These are phyloP conservation scores for Cystobasidium ongulense DNA, from an alignment of 768 basidiomycete species.

Conservation along the genomic window DNA sequence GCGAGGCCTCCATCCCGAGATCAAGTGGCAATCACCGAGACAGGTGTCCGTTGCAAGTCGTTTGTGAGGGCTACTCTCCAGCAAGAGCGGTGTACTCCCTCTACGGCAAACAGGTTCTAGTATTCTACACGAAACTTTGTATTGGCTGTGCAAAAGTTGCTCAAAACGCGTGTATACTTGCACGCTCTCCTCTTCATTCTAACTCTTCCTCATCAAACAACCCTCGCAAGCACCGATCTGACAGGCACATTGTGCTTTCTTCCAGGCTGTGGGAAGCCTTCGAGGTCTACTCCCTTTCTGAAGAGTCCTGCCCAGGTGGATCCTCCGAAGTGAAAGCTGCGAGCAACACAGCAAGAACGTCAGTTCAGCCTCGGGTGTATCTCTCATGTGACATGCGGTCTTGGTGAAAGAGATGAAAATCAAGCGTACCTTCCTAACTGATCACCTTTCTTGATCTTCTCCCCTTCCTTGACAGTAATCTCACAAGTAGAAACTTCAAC, in stretches of 20 bases:
- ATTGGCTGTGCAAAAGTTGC: too few relatives aligned
- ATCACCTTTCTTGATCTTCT: constrained; percentile 53
- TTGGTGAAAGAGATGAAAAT: background rate
- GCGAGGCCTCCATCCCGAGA: too few relatives aligned
- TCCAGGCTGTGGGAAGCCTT: constrained; percentile 43
- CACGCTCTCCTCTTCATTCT: background rate
- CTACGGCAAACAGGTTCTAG: too few relatives aligned
- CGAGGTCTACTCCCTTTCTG: constrained; percentile 46
- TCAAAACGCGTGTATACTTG: too few relatives aligned
- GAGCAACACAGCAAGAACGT: background rate
- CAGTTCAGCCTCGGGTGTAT: background rate
- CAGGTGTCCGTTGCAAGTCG: too few relatives aligned
- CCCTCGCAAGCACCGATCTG: constrained; percentile 20
- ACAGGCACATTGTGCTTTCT: constrained; percentile 45
- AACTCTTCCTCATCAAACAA: constrained; percentile 2
- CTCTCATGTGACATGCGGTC: background rate
- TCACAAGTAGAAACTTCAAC: constrained; percentile 59
- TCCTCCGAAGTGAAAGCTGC: constrained; percentile 57
- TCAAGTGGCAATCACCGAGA: too few relatives aligned
- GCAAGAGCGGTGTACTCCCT: too few relatives aligned
- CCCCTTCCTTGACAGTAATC: constrained; percentile 50
- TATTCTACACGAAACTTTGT: too few relatives aligned
- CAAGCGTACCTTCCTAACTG: constrained; percentile 52
- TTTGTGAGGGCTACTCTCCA: too few relatives aligned
- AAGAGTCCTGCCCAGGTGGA: constrained; percentile 54